phyloP scores from a whole-genome alignment of 1,139 yeast genomes.

The Kodamaea sp. region DNA sequence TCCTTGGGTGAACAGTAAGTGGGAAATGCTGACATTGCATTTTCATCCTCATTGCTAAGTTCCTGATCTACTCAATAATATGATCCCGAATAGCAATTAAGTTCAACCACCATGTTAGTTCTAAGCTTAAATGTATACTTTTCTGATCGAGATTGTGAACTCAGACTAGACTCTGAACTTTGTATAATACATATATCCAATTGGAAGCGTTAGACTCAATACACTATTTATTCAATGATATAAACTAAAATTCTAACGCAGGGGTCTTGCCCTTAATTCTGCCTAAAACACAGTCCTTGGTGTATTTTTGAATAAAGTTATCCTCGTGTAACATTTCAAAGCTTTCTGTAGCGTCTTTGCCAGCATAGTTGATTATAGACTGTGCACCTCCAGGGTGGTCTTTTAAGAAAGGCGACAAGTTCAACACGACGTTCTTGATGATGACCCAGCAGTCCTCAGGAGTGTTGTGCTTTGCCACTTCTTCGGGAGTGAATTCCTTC shows the following conservation, averaged over 20 bases:
- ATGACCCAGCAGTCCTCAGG: constrained; percentile 83
- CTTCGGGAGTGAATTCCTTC: constrained; percentile 49
- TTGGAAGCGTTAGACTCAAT: no score
- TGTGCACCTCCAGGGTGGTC: constrained; percentile 89
- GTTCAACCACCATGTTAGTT: no score
- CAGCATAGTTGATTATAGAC: constrained; percentile 76
- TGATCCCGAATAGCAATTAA: no score
- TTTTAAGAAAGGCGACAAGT: constrained; percentile 74
- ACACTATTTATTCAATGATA: constrained; percentile 15
- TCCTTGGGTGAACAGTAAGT: constrained; percentile 57
- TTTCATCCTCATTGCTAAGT: no score
- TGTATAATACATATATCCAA: no score
- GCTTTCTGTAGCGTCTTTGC: constrained; percentile 86
- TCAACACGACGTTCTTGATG: constrained; percentile 80
- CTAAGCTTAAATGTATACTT: no score
- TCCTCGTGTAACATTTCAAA: constrained; percentile 67
- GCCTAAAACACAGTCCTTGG: constrained; percentile 49
- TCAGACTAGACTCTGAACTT: no score
- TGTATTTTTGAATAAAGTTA: constrained; percentile 51
- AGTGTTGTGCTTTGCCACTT: constrained; percentile 64
- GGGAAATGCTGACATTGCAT: no score
- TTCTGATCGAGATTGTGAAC: no score
- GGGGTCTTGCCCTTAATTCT: constrained; percentile 49
- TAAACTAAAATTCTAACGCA: constrained; percentile 30
- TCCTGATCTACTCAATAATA: no score